phyloP scores from a whole-genome alignment of 345 rosid genomes.

The Citrus glauca region DNA sequence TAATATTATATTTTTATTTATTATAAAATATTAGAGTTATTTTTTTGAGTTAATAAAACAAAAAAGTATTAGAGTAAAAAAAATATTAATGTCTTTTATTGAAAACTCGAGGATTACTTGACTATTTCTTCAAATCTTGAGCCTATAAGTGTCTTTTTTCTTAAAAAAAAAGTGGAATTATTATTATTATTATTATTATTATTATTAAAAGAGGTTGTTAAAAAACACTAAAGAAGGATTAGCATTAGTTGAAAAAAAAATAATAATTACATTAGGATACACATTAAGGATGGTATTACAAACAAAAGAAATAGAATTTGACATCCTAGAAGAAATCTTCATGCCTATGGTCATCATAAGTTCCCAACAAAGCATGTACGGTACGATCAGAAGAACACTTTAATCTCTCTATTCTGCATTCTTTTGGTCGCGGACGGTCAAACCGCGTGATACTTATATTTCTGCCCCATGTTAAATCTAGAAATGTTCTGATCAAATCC shows the following conservation, averaged over 20 bases:
- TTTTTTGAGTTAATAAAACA: no score
- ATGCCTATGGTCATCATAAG: neutral
- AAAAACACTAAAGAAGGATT: no score
- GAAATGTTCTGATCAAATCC: constrained; percentile 57
- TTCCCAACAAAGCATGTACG: neutral
- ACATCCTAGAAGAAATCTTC: neutral
- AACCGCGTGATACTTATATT: constrained; percentile 71
- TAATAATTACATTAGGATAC: neutral
- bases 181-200: no score
- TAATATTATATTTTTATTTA: no score
- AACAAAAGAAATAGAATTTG: neutral
- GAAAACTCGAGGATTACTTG: no score
- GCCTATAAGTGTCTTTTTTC: no score
- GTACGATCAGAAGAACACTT: neutral
- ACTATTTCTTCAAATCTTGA: no score
- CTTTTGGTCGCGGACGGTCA: neutral
- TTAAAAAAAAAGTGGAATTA: no score
- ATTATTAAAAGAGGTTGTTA: no score
- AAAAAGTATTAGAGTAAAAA: neutral
- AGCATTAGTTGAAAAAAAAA: no score
- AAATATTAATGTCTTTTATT: no score
- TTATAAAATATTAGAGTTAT: no score
- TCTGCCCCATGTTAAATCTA: constrained; percentile 74
- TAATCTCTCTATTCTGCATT: neutral
- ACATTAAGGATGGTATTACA: neutral